Conservation (phyloP, 192 early-diverging fungal species). For the Coemansia sp. region DNA sequence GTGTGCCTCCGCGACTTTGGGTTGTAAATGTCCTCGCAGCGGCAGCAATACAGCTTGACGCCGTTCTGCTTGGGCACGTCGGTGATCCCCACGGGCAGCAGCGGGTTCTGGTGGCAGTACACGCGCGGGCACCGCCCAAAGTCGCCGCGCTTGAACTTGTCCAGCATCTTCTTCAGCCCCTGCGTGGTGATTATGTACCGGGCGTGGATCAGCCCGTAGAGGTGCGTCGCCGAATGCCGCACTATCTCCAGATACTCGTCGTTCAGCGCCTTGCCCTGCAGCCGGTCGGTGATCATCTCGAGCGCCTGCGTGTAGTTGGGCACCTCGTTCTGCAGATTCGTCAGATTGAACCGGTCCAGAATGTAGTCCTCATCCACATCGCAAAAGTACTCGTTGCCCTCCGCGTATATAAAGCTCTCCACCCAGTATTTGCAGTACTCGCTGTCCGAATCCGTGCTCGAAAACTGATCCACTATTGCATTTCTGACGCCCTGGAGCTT, state of each 20-base stretch:
- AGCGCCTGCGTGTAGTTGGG: slow-evolving; percentile 83
- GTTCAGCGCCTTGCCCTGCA: slow-evolving; percentile 33
- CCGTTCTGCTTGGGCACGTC: slow-evolving; percentile 80
- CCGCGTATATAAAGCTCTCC: slow-evolving; percentile 87
- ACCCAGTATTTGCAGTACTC: slow-evolving; percentile 75
- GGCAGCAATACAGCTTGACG: slow-evolving; percentile 93
- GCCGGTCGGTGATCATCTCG: slow-evolving; percentile 83
- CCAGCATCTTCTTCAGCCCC: slow-evolving; percentile 91
- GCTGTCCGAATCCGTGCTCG: slow-evolving; percentile 41
- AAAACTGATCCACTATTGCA: slow-evolving; percentile 43
- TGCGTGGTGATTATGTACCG: slow-evolving; percentile 90
- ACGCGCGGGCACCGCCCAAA: slow-evolving; percentile 97
- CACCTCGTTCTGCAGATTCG: slow-evolving; percentile 87
- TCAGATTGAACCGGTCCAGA: slow-evolving; percentile 95
- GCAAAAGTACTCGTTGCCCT: slow-evolving; percentile 97
- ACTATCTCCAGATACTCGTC: slow-evolving; percentile 74
- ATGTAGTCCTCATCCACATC: slow-evolving; percentile 98
- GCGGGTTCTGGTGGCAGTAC: slow-evolving; percentile 82
- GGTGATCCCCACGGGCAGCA: slow-evolving; percentile 84
- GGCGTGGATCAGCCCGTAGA: slow-evolving; percentile 98
- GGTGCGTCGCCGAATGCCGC: slow-evolving; percentile 80
- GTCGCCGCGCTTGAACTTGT: slow-evolving; percentile 90
- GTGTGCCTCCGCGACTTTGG: slow-evolving; percentile 84
- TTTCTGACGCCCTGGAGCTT: background rate
- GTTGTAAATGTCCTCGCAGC: slow-evolving; percentile 95